phyloP scores from a whole-genome alignment of 805 yeast species.

The Candida pseudofarinosa region DNA sequence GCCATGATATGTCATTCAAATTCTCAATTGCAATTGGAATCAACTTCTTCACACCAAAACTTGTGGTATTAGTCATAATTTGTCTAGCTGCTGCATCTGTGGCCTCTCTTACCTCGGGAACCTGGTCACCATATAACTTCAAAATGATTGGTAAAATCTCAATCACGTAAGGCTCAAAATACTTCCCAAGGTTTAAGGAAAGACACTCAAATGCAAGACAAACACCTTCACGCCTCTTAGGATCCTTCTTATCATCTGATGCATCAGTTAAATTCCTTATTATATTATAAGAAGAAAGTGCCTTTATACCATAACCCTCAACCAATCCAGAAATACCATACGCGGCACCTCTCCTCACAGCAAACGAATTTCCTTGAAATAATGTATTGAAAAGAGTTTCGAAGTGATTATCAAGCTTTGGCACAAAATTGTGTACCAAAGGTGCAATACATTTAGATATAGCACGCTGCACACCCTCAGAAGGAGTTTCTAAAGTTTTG shows the following conservation, averaged over 20 bases:
- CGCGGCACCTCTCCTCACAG: slow-evolving; percentile 87
- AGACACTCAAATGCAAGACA: slow-evolving; percentile 82
- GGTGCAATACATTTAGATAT: slow-evolving; percentile 85
- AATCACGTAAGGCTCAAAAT: slow-evolving; percentile 91
- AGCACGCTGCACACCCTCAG: slow-evolving; percentile 86
- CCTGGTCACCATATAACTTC: slow-evolving; percentile 78
- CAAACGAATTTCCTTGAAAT: slow-evolving; percentile 45
- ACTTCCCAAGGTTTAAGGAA: slow-evolving; percentile 68
- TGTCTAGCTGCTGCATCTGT: slow-evolving; percentile 82
- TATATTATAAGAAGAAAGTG: slow-evolving; percentile 72
- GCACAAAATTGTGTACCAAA: slow-evolving; percentile 56
- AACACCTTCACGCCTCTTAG: slow-evolving; percentile 78
- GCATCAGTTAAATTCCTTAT: slow-evolving; percentile 75
- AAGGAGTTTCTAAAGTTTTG: slow-evolving; percentile 76
- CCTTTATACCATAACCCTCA: slow-evolving; percentile 81
- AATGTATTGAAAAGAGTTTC: slow-evolving; percentile 58
- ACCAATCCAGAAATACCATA: slow-evolving; percentile 93
- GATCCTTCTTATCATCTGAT: slow-evolving; percentile 78
- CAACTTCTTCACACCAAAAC: slow-evolving; percentile 85
- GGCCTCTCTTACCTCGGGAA: slow-evolving; percentile 83
- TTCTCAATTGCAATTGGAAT: slow-evolving; percentile 88
- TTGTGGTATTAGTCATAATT: slow-evolving; percentile 87
- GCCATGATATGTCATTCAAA: slow-evolving; percentile 88
- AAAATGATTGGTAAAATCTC: slow-evolving; percentile 81
- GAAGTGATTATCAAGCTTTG: slow-evolving; percentile 50